phyloP scores from a whole-genome alignment of 371 early-diverging fungal species.

The Blakeslea trispora region DNA sequence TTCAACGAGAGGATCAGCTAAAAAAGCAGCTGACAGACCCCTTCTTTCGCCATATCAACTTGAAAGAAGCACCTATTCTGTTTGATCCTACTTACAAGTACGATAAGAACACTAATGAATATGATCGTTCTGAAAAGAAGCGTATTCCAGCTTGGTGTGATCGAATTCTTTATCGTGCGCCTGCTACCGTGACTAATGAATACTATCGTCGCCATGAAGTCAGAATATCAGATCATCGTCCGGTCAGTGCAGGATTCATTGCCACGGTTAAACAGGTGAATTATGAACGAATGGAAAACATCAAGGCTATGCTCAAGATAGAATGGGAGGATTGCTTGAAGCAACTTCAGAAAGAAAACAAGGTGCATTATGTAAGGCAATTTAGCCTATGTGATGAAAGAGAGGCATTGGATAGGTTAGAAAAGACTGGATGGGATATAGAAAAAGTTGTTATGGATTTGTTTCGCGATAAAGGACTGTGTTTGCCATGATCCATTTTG shows the following conservation, averaged over 20 bases:
- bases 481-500: no score
- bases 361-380: constrained; percentile 23
- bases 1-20: constrained; percentile 70
- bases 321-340: constrained; percentile 17
- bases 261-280: constrained; percentile 58
- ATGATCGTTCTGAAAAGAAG: constrained; percentile 81
- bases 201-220: constrained; percentile 60
- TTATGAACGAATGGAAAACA: constrained; percentile 28
- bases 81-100: constrained; percentile 92
- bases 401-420: constrained; percentile 20
- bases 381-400: constrained; percentile 24
- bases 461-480: constrained; percentile 8
- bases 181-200: constrained; percentile 2
- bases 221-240: constrained; percentile 77
- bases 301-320: constrained; percentile 8
- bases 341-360: constrained; percentile 11
- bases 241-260: constrained; percentile 67
- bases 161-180: constrained; percentile 35
- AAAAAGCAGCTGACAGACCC: constrained; percentile 55
- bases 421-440: constrained; percentile 25
- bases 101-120: constrained; percentile 64
- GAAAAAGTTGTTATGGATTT: constrained; percentile 11
- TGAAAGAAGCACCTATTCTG: constrained; percentile 62
- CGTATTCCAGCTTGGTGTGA: constrained; percentile 88
- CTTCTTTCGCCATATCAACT: constrained; percentile 59